Evolutionary conservation across 495 filamentous ascomycete species (phyloP).

Genomic region (Podospora pseudopauciseta): DNA sequence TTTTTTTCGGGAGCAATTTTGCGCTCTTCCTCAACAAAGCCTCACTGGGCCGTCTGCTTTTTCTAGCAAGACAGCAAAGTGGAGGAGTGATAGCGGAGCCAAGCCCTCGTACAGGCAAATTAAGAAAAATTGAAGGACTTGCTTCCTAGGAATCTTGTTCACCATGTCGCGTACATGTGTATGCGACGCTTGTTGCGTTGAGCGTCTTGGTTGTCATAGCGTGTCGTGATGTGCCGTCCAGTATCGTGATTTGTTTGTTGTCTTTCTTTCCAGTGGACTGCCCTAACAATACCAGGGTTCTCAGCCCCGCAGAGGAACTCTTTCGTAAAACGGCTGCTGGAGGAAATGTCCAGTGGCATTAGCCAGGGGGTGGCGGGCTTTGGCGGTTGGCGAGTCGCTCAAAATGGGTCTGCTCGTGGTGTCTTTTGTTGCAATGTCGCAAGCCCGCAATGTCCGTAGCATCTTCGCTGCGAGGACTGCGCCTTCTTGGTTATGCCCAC

Average conservation of each 20-base stretch:
- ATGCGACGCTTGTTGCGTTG: background rate
- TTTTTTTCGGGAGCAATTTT: background rate
- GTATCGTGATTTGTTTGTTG: background rate
- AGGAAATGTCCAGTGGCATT: no score
- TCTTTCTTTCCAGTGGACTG: background rate
- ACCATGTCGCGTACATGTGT: background rate
- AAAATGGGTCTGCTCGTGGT: background rate
- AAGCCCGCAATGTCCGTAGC: no score
- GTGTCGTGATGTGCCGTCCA: background rate
- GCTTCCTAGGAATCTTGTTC: slow-evolving; percentile 4
- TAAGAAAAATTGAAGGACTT: slow-evolving; percentile 11
- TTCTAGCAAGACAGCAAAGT: background rate
- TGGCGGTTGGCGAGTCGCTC: no score
- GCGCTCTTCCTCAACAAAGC: background rate
- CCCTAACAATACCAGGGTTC: background rate
- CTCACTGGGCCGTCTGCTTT: background rate
- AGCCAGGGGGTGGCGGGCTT: no score
- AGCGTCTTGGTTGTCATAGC: background rate
- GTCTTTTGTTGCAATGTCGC: background rate
- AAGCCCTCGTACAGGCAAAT: background rate
- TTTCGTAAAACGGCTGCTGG: background rate
- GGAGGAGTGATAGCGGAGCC: background rate
- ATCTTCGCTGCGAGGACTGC: no score
- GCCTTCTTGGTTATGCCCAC: no score
- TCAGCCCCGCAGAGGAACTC: background rate